Conservation (phyloP, 805 yeast species). For the Cyberlindnera saturnus region DNA sequence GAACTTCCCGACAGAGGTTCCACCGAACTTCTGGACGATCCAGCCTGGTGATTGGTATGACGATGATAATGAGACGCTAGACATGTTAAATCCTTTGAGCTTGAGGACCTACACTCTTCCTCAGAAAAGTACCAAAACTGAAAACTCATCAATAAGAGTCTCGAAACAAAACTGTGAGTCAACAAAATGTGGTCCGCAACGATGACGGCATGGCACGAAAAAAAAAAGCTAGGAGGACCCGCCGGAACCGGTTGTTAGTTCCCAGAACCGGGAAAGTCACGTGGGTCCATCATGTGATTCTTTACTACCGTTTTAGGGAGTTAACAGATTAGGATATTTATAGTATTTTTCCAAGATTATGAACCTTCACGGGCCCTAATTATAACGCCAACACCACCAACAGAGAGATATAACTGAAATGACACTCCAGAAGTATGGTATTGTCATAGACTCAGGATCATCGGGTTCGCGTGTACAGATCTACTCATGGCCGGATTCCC, state of each 20-base stretch:
- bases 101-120: too few relatives aligned
- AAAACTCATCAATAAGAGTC: too few relatives aligned
- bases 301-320: too few relatives aligned
- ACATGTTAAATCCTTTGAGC: conserved; percentile 5
- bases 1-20: conserved; percentile 95
- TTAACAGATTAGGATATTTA: too few relatives aligned
- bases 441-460: conserved; percentile 92
- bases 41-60: conserved; percentile 34
- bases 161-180: background rate
- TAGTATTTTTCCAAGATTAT: too few relatives aligned
- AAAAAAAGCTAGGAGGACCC: background rate
- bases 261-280: too few relatives aligned
- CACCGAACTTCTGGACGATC: conserved; percentile 94
- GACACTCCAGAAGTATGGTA: conserved; percentile 51
- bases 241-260: background rate
- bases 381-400: background rate
- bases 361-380: too few relatives aligned
- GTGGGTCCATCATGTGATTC: too few relatives aligned
- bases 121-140: too few relatives aligned
- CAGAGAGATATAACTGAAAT: background rate
- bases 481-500: conserved; percentile 68
- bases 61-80: conserved; percentile 13
- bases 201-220: too few relatives aligned
- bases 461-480: conserved; percentile 88
- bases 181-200: background rate